phyloP scores from a whole-genome alignment of 2,329 filamentous ascomycete species.

The Apiospora sp. region DNA sequence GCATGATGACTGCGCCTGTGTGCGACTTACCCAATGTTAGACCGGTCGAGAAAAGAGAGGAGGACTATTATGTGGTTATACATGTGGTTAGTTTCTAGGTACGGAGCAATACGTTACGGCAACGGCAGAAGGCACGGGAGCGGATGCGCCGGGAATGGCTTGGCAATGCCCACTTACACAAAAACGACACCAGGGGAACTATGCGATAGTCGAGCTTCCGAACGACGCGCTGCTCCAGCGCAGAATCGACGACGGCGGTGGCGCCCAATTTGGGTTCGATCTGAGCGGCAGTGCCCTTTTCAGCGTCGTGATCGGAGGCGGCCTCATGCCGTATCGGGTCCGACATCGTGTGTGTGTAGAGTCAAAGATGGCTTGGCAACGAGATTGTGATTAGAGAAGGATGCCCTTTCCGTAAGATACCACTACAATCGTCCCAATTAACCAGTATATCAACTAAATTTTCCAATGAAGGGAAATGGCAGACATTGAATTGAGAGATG shows the following conservation, averaged over 20 bases:
- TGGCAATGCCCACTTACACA: conserved; percentile 35
- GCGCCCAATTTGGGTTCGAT: conserved; percentile 6
- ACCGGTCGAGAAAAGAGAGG: conserved; percentile 47
- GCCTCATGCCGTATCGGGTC: not conserved
- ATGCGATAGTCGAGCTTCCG: conserved; percentile 45
- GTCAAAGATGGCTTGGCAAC: not conserved
- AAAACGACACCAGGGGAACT: conserved; percentile 42
- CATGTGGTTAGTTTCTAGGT: not conserved
- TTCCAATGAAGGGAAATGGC: too few species aligned
- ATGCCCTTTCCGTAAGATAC: too few species aligned
- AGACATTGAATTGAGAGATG: too few species aligned
- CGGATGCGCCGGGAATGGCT: conserved; percentile 7
- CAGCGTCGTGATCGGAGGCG: not conserved
- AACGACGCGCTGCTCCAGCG: conserved; percentile 43
- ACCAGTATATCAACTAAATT: not conserved
- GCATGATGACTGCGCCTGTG: too few species aligned
- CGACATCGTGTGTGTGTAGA: not conserved
- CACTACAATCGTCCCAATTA: not conserved
- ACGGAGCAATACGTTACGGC: not conserved
- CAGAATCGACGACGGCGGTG: conserved; percentile 27
- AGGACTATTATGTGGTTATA: not conserved
- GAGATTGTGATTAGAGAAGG: not conserved
- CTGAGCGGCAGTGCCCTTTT: not conserved
- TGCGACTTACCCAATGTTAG: conserved; percentile 51
- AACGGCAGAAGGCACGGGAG: not conserved